These are phyloP conservation scores for Aurinia saxatilis DNA, from an alignment of 345 rosid genomes.

Conservation along the genomic window DNA sequence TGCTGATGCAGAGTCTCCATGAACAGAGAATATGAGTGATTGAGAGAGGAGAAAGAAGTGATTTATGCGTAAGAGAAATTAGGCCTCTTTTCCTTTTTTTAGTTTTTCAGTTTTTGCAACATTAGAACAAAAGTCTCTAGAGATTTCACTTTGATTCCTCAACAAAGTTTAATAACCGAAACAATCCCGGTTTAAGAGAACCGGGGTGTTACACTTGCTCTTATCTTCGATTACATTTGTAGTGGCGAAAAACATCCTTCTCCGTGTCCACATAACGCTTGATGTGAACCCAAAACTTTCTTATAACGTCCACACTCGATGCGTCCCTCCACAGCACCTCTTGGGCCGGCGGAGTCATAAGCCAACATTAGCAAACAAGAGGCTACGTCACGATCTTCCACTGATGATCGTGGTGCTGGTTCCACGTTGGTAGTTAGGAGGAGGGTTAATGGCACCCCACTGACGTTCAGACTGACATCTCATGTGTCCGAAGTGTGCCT, in stretches of 20 bases:
- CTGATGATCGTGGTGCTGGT: conserved; percentile 26
- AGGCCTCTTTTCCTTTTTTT: no score
- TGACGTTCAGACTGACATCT: conserved; percentile 88
- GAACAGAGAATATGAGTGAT: no score
- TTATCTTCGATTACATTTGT: conserved; percentile 24
- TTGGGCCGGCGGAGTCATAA: conserved; percentile 7
- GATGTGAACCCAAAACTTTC: conserved; percentile 65
- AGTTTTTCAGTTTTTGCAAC: no score
- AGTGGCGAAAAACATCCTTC: conserved; percentile 65
- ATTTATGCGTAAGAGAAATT: no score
- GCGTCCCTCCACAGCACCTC: background rate
- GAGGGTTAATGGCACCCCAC: conserved; percentile 66
- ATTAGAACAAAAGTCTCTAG: no score
- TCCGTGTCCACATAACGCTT: conserved; percentile 66
- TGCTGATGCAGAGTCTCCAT: no score
- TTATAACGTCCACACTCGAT: conserved; percentile 66
- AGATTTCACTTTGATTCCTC: no score
- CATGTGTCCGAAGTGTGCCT: conserved; percentile 92
- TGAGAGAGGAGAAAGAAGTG: no score
- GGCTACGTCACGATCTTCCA: conserved; percentile 52
- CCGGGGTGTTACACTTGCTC: no score
- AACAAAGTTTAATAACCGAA: no score
- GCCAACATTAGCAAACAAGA: conserved; percentile 39
- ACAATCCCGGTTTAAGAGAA: no score
- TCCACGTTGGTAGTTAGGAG: conserved; percentile 20